These are phyloP conservation scores for Coniochaeta ligniaria DNA, from an alignment of 2,329 filamentous ascomycete species.

Conservation along the genomic window DNA sequence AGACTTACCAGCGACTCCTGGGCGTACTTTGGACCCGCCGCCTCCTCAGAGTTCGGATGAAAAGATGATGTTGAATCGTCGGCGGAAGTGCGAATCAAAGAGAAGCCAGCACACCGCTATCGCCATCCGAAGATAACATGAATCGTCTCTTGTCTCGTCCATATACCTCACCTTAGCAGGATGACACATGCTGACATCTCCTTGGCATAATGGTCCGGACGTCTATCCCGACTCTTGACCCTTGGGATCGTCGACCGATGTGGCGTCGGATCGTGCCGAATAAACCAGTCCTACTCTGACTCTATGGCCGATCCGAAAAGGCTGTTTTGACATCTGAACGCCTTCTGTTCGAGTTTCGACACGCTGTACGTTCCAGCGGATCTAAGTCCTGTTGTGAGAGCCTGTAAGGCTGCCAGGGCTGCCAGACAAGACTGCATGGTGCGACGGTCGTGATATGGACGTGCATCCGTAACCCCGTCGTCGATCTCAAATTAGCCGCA, in stretches of 20 bases:
- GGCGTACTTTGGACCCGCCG: background rate
- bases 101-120: background rate
- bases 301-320: background rate
- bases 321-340: background rate
- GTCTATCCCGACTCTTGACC: background rate
- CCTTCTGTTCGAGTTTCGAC: background rate
- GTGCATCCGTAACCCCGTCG: background rate
- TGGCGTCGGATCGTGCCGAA: background rate
- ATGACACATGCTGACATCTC: conserved; percentile 1
- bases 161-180: background rate
- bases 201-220: background rate
- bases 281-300: background rate
- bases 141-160: background rate
- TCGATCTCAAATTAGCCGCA: background rate
- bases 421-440: background rate
- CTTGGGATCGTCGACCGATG: background rate
- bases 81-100: background rate
- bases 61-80: background rate
- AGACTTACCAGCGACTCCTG: background rate
- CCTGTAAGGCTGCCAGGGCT: background rate
- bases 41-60: background rate
- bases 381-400: background rate
- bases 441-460: background rate
- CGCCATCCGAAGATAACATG: background rate
- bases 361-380: background rate